A percentile compares a stretch with the other conserved stretches of the same genome.
Evolutionary conservation across 305 asterid genomes (phyloP).

Genomic region (Fraxinus greggii): DNA sequence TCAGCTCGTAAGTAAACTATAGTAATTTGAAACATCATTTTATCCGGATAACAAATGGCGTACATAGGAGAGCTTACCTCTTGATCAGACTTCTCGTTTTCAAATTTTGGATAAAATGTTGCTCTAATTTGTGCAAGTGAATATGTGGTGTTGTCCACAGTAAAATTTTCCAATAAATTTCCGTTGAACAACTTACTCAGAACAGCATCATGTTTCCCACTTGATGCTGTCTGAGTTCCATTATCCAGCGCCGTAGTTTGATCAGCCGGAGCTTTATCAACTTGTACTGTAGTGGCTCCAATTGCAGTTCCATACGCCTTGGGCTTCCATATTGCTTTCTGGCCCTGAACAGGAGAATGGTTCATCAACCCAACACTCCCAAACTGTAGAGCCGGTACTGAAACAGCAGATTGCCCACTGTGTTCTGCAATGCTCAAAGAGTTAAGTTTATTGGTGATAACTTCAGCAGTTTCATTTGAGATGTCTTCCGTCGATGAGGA

Average conservation of each 20-base stretch:
- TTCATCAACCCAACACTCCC: slow-evolving; percentile 39
- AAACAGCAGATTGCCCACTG: slow-evolving; percentile 35
- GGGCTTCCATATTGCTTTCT: slow-evolving; percentile 57
- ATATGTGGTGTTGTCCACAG: slow-evolving; percentile 69
- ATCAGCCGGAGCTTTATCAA: slow-evolving; percentile 36
- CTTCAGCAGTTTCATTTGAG: slow-evolving; percentile 44
- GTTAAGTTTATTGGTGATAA: slow-evolving; percentile 36
- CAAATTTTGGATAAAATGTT: slow-evolving; percentile 95
- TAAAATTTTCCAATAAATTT: slow-evolving; percentile 60
- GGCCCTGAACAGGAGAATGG: slow-evolving; percentile 41
- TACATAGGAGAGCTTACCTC: slow-evolving; percentile 54
- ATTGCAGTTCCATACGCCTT: slow-evolving; percentile 63
- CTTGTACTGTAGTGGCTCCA: slow-evolving; percentile 35
- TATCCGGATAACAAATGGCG: slow-evolving; percentile 18
- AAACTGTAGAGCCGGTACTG: slow-evolving; percentile 40
- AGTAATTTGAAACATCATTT: slow-evolving; percentile 6
- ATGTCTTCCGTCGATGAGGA: slow-evolving; percentile 32
- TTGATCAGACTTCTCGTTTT: slow-evolving; percentile 94
- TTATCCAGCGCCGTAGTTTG: slow-evolving; percentile 23
- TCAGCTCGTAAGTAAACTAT: neutral
- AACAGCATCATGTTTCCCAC: slow-evolving; percentile 38
- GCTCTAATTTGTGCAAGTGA: slow-evolving; percentile 79
- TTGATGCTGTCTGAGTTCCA: slow-evolving; percentile 37
- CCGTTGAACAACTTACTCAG: slow-evolving; percentile 55
- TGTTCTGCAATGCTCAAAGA: slow-evolving; percentile 49